Evolutionary conservation across 176 grass and related monocot species (phyloP), one percentile per base, ranked within the genome.

Genomic region (Microstegium vimineum): DNA sequence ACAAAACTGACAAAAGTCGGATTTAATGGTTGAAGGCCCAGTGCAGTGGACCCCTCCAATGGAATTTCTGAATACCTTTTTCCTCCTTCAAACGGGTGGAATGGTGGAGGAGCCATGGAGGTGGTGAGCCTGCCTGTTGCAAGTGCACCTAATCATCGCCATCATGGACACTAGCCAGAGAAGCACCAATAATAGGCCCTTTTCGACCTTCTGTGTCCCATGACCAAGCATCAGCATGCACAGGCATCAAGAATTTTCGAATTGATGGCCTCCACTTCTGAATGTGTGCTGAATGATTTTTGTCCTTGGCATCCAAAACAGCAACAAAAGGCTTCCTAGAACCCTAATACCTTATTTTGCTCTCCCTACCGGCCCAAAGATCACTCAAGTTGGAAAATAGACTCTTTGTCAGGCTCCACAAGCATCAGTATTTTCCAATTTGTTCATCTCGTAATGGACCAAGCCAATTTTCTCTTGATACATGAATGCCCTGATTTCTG

Each of bases 131-230:
- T 65, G 34, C 40, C 32, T 74, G 25, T 65, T 42, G 62, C 34
- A 52, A 80, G 76, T 56, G 84, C 84, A 42, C 33, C 43, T 40
- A 86, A 80, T 80, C 69, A 80, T 86, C 71, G 12, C 43, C 59
- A 66, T 57, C 69, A 74, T 74, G 34, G 34, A 56, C 69, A 56
- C 67, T 51, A 18, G 41, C 23, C 59, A 26, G 68, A 73, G 57
- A 52, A 79, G 69, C 76, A 86, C 34, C 77, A 65, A 80, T 61
- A 26, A 80, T 47, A 20, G 17, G 26, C 40, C 33, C 72, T 45
- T 80, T 86, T 80, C 32, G 59, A 54, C 68, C 43, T 73, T 73
- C 80, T n/a, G 42, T 79, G 59, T 51, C 76, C 76, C 84, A 74
- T 74, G 76, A 73, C 56, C 11, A 86, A 86, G 68, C 42, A 71